Base-by-base conservation (phyloP, 805 yeast genomes). In the Sugiyamaella smithiae region DNA sequence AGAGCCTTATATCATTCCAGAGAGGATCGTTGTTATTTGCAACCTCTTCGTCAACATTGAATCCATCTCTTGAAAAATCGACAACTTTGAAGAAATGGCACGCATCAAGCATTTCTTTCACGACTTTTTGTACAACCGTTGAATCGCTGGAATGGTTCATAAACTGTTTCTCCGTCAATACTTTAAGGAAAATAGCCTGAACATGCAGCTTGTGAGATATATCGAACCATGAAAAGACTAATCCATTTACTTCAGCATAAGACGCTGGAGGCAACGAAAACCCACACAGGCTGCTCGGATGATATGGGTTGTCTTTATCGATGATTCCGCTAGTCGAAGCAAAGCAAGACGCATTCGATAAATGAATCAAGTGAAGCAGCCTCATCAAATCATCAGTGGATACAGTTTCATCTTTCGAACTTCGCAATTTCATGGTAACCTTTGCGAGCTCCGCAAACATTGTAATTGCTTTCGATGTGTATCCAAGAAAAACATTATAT, bases 401-500 rank as follows among this genome's bases (percentile, higher is more conserved):
- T 8, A 11, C 29, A 26, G 9, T 8, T 8, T 26, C 29, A 26
- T 8, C 29, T 26, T 26, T 26, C 7, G 7, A 7, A 8, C 9
- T 7, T n/a, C 20, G 7, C 14, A 33, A 8, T 33, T 33, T 14
- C 8, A 33, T 7, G 9, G 20, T 8, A 14, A 33, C 14, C 38
- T 33, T 33, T 7, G 38, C 38, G 12, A 33, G 12, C 20, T 33
- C 38, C 12, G 38, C 17, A 33, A 33, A 33, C 20, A 33, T 7
- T 8, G 7, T 33, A 17, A 33, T n/a, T 14, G 38, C 12, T n/a
- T 14, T 17, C 9, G 38, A 14, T 8, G 38, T 33, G 12, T 33
- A 33, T 17, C 38, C 38, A 7, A 33, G 14, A n/a, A 33, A 33
- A 33, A 33, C 38, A 33, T 33, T 33, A 33, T 33, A 33, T 7